A percentile compares a stretch with the other conserved stretches of the same genome.
Evolutionary conservation across 2,329 filamentous ascomycete genomes (phyloP).

Genomic region (Colletotrichum salicis): DNA sequence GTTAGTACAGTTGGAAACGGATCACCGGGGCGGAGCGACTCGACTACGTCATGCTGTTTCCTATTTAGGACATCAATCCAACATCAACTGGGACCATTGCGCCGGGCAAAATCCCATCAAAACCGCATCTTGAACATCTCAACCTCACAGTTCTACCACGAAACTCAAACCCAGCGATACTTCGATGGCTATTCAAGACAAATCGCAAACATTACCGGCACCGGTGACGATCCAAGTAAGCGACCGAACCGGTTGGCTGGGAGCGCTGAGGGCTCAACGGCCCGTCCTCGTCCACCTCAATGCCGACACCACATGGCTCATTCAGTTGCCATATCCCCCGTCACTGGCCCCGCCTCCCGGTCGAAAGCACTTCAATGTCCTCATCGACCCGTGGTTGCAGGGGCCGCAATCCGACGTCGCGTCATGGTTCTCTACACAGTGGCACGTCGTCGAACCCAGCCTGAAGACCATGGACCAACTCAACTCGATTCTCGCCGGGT

Average conservation of each 20-base stretch:
- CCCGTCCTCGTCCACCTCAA: slow-evolving; percentile 72
- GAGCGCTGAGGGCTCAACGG: slow-evolving; percentile 32
- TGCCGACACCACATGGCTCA: slow-evolving; percentile 74
- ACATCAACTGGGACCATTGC: not conserved
- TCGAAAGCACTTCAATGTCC: slow-evolving; percentile 69
- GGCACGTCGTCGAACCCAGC: slow-evolving; percentile 65
- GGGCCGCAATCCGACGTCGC: slow-evolving; percentile 72
- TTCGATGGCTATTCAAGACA: not conserved
- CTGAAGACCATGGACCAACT: slow-evolving; percentile 66
- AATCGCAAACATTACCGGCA: not conserved
- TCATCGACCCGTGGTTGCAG: slow-evolving; percentile 74
- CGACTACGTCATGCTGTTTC: not conserved
- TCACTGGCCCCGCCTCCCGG: slow-evolving; percentile 52
- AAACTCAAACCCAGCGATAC: not conserved
- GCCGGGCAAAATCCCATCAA: not conserved
- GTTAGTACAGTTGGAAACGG: not conserved
- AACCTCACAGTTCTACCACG: not conserved
- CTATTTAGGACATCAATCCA: not conserved
- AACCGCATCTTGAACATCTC: not conserved
- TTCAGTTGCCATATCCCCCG: slow-evolving; percentile 69
- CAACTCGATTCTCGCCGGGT: slow-evolving; percentile 59
- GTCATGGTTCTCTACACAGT: slow-evolving; percentile 73
- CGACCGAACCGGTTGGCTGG: slow-evolving; percentile 19
- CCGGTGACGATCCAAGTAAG: slow-evolving; percentile 14
- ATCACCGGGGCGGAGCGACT: not conserved